These are phyloP conservation scores for Lanmaoa rubissima DNA, from an alignment of 768 basidiomycete genomes.

Conservation along the genomic window DNA sequence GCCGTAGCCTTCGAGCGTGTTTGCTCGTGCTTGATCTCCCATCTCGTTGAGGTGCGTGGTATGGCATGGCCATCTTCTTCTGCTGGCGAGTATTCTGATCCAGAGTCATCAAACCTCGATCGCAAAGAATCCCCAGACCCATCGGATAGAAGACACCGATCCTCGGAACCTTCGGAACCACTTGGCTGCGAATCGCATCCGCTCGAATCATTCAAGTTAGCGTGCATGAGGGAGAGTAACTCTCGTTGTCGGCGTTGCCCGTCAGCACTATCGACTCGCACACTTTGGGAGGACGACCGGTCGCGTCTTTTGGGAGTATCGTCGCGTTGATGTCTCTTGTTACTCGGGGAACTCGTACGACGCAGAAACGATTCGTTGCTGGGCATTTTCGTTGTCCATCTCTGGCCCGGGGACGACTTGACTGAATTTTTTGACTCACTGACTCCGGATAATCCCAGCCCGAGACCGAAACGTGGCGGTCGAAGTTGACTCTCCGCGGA, in stretches of 20 bases:
- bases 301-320: conserved; percentile 12
- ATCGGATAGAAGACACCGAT: conserved; percentile 14
- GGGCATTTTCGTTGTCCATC: conserved; percentile 12
- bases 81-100: conserved; percentile 31
- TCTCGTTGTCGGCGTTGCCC: conserved; percentile 21
- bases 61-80: conserved; percentile 17
- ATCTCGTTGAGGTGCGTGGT: neutral
- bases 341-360: conserved; percentile 2
- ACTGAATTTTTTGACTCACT: conserved; percentile 9
- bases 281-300: conserved; percentile 6
- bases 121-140: conserved; percentile 22
- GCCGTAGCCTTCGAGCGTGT: neutral
- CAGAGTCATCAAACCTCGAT: conserved; percentile 26
- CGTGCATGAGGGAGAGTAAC: conserved; percentile 10
- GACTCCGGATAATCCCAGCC: conserved; percentile 24
- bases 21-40: conserved; percentile 10
- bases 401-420: conserved; percentile 12
- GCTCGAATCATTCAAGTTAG: conserved; percentile 10
- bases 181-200: conserved; percentile 20
- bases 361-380: conserved; percentile 3
- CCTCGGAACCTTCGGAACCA: conserved; percentile 13
- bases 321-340: conserved; percentile 11
- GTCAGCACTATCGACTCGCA: conserved; percentile 6
- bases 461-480: conserved; percentile 30
- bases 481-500: conserved; percentile 24